Base-by-base conservation (phyloP, 2,329 filamentous ascomycete genomes). In the Zymoseptoria passerinii region DNA sequence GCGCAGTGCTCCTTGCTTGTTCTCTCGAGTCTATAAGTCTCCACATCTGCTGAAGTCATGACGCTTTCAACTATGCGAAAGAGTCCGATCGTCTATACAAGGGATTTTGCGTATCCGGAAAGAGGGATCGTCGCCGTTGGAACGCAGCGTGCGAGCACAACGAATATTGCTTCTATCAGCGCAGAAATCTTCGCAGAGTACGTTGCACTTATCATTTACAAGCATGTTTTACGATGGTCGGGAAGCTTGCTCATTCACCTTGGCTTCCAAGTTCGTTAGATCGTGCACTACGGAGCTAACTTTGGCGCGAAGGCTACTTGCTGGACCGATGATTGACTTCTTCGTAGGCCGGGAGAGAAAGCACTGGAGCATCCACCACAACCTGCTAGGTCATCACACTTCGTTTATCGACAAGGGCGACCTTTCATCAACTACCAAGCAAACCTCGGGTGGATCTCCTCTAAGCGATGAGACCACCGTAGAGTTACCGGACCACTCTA, bases 151-250 rank as follows among this genome's bases (percentile, higher is more conserved):
- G 77, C 77, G 74, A 76, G 75, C 68, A 71, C 69, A 66, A 72
- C 71, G 61, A 76, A 76, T 68, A 77, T 81, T 64, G 74, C 72
- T 64, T 73, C 76, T 61, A 71, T 74, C 61, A 74, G 77, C 66
- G 78, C 78, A 61, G 73, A 74, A 61, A 74, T 73, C 59, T 81
- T 77, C 74, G 78, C 79, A 70, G 77, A 80, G 79, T 81, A 79
- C 71, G 78, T 77, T 61, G 64, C 71, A 71, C 57, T 66, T 74
- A 67, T 63, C 69, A 75, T 48, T 70, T 72, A 29, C 56, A n/a
- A 54, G n/a, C n/a, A n/a, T n/a, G n/a, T n/a, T n/a, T n/a, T n/a
- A n/a, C n/a, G n/a, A n/a, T n/a, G n/a, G n/a, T n/a, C n/a, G n/a
- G n/a, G n/a, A n/a, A n/a, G 53, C 23, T 23, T 53, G 29, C 28